These are phyloP conservation scores for Rhododendron griersonianum DNA, from an alignment of 148 eudicot species.

Conservation along the genomic window DNA sequence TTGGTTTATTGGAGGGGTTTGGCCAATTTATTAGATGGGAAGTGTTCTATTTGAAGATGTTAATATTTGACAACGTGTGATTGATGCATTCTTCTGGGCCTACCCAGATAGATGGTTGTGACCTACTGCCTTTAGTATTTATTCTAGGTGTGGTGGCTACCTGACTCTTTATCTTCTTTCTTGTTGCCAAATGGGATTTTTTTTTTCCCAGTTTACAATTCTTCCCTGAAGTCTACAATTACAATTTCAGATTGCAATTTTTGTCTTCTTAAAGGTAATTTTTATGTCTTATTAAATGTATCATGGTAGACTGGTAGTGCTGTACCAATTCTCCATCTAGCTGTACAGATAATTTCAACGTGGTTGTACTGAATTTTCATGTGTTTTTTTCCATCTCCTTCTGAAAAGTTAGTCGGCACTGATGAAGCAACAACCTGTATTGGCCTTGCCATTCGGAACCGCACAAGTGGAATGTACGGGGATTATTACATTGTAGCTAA, in stretches of 20 bases:
- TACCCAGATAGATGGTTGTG: neutral
- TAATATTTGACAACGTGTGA: neutral
- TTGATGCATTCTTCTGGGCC: neutral
- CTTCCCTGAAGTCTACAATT: neutral
- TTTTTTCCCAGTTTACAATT: neutral
- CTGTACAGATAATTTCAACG: neutral
- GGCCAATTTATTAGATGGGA: conserved; percentile 1
- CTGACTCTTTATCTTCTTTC: neutral
- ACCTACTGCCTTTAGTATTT: neutral
- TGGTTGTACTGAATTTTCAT: conserved; percentile 6
- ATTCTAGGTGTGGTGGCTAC: neutral
- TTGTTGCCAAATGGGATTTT: neutral
- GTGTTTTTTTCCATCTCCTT: conserved; percentile 6
- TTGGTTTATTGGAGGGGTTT: neutral
- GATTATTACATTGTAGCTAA: neutral
- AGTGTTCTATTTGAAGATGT: neutral
- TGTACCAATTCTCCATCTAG: neutral
- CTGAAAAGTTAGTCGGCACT: conserved; percentile 70
- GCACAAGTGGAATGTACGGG: conserved; percentile 71
- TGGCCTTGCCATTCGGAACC: conserved; percentile 77
- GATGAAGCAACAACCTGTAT: conserved; percentile 98
- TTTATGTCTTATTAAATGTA: neutral
- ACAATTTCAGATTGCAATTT: neutral
- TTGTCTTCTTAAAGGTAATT: neutral
- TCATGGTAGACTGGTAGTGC: neutral